Conservation (phyloP, 2,329 filamentous ascomycete genomes). For the Nothophoma quercina region DNA sequence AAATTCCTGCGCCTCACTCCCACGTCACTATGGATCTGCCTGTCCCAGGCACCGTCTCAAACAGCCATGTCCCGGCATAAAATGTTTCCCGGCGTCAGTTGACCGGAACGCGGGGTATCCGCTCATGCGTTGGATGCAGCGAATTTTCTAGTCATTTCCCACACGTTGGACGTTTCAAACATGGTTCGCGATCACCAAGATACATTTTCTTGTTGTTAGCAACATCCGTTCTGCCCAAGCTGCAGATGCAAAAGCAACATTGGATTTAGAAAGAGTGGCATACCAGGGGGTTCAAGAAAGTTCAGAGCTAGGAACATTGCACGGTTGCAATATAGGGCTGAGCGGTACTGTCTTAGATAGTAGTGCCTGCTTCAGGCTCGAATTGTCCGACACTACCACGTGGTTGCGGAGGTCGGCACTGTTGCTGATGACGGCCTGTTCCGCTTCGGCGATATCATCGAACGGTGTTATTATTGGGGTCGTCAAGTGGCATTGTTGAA, state of each 20-base stretch:
- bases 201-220: constrained; percentile 23
- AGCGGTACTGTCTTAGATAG: not conserved
- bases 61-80: constrained; percentile 29
- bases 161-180: constrained; percentile 40
- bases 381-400: constrained; percentile 4
- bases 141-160: constrained; percentile 40
- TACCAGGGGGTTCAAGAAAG: not conserved
- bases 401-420: constrained; percentile 8
- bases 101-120: constrained; percentile 43
- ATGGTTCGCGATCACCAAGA: constrained; percentile 19
- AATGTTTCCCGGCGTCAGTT: constrained; percentile 30
- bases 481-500: constrained; percentile 8
- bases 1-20: constrained; percentile 33
- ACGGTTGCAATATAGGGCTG: constrained; percentile 1
- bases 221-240: constrained; percentile 1
- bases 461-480: not conserved
- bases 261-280: constrained; percentile 21
- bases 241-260: constrained; percentile 21
- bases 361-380: constrained; percentile 6
- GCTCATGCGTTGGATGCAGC: constrained; percentile 40
- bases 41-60: constrained; percentile 25
- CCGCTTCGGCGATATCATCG: constrained; percentile 6
- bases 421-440: constrained; percentile 1
- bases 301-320: not conserved
- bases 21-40: constrained; percentile 29